Evolutionary conservation across 2,329 filamentous ascomycete species (phyloP).

Genomic region (Fusarium torulosum): DNA sequence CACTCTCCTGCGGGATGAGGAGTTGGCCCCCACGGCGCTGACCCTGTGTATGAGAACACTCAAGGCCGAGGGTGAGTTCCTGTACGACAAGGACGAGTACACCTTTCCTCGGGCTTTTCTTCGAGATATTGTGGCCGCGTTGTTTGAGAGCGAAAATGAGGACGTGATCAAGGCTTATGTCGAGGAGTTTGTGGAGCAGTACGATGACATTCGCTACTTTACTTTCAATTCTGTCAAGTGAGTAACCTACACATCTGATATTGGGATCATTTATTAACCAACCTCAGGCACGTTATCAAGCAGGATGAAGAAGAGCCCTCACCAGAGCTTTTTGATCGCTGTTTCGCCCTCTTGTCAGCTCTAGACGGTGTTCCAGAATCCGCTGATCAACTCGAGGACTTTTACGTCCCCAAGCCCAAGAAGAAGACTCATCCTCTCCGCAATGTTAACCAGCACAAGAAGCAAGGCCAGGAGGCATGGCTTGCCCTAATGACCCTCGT

Average conservation of each 20-base stretch:
- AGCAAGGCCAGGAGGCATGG: conserved; percentile 88
- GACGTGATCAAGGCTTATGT: conserved; percentile 78
- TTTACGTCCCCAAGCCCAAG: conserved; percentile 73
- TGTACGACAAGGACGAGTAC: conserved; percentile 71
- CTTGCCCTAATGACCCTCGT: conserved; percentile 77
- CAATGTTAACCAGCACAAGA: conserved; percentile 79
- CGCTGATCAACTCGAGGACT: conserved; percentile 74
- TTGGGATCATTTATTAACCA: neutral
- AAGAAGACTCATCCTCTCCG: conserved; percentile 76
- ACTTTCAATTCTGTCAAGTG: conserved; percentile 82
- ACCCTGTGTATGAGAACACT: conserved; percentile 85
- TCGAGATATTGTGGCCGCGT: conserved; percentile 69
- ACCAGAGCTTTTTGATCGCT: conserved; percentile 63
- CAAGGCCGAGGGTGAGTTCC: conserved; percentile 79
- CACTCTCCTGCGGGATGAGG: conserved; percentile 70
- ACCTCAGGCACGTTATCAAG: conserved; percentile 46
- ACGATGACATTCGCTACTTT: conserved; percentile 87
- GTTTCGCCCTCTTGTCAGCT: conserved; percentile 72
- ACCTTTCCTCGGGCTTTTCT: conserved; percentile 79
- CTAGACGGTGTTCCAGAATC: conserved; percentile 79
- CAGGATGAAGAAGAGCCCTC: conserved; percentile 32
- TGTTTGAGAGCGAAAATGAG: conserved; percentile 71
- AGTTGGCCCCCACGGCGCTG: conserved; percentile 77
- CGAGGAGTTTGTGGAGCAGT: conserved; percentile 81
- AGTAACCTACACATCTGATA: conserved; percentile 50